Evolutionary conservation across 371 early-diverging fungal genomes (phyloP), one percentile per base, ranked within the genome.

Genomic region (Lichtheimia ornata): DNA sequence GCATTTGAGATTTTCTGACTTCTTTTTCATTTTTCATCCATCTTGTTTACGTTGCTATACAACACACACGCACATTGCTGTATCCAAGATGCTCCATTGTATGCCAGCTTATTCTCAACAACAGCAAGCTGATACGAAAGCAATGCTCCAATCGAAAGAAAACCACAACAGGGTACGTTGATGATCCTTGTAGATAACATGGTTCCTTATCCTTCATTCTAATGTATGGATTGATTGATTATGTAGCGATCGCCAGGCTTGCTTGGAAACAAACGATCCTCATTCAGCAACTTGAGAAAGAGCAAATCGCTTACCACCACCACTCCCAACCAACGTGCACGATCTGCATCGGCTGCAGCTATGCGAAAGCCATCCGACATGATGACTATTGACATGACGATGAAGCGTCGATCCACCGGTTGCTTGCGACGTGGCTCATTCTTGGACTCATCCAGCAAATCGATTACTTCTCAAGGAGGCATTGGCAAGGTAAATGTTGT

Each of bases 321-420:
- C 40, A 72, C 70, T n/a, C 69, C 70, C 28, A 53, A 58, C 13
- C 47, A 62, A 4, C 57, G 43, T 27, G 45, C 52, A 24, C 62
- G 61, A 18, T 56, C 57, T 20, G 42, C 57, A 20, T 61, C 61
- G 18, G 61, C 52, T 5, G 53, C 41, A 25, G 14, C 56, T 43
- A 43, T 25, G 11, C 13, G 62, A 55, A 59, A 59, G 30, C 52
- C 64, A 40, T 58, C 55, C 45, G 58, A 64, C 24, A 45, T 57
- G 14, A 59, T 62, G 59, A 35, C 53, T 11, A 50, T 67, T 3
- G 67, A 67, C 24, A 55, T 77, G 41, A 63, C 73, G 4, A 67
- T 78, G 68, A 79, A 79, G 58, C 71, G 80, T 55, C 71, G 77
- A 40, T 79, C 80, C 1, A 79, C 75, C 6, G 80, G 80, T 9